Conservation (phyloP, 2,329 filamentous ascomycete genomes). For the Phialophora tarda region DNA sequence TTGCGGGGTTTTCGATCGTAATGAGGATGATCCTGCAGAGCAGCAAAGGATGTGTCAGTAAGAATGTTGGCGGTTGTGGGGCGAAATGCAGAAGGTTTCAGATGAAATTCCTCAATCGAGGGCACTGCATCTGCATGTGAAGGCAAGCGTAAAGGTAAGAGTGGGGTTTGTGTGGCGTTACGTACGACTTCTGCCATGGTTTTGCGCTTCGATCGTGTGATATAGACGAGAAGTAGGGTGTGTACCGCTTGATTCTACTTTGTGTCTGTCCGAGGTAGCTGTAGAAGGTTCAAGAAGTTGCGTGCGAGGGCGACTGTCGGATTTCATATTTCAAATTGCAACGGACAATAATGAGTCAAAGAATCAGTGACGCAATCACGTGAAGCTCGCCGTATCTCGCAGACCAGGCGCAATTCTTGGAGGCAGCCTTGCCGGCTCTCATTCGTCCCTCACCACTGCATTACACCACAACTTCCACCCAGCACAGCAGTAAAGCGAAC, state of each 20-base stretch:
- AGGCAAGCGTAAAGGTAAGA: constrained; percentile 2
- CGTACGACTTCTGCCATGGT: constrained; percentile 41
- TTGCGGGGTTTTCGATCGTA: constrained; percentile 78
- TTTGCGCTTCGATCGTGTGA: constrained; percentile 13
- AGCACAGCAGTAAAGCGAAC: constrained; percentile 1
- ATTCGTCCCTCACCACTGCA: constrained; percentile 1
- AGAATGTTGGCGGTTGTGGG: constrained; percentile 29
- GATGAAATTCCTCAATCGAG: constrained; percentile 22
- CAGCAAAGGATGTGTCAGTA: constrained; percentile 23
- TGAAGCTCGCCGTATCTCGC: background rate
- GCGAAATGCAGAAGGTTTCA: constrained; percentile 35
- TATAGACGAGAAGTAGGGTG: constrained; percentile 5
- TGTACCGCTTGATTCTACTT: background rate
- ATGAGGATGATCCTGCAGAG: constrained; percentile 34
- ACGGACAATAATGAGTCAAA: constrained; percentile 27
- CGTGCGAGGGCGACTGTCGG: background rate
- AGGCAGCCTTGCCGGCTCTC: constrained; percentile 7
- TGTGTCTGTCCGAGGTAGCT: constrained; percentile 10
- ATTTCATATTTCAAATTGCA: constrained; percentile 23
- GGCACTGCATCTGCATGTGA: constrained; percentile 19
- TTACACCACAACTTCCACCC: background rate
- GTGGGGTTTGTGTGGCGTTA: constrained; percentile 36
- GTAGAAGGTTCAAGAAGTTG: constrained; percentile 27
- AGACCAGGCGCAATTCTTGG: background rate
- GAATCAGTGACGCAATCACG: constrained; percentile 25